Evolutionary conservation across 75 land plant species (phyloP).

Genomic region (Selaginella moellendorffii): DNA sequence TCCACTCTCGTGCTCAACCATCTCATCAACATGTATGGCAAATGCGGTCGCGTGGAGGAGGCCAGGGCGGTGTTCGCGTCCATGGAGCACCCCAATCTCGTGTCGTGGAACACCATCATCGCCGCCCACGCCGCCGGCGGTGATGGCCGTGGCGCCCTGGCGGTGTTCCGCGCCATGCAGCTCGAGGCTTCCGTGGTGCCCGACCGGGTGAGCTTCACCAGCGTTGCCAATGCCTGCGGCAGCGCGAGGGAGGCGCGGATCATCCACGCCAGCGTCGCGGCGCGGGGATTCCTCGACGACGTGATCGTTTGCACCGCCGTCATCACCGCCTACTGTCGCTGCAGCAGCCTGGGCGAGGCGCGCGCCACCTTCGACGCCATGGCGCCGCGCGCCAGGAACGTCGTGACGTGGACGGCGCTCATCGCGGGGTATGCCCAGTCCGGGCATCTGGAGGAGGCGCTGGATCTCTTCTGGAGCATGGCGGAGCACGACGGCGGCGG

Average conservation of each 20-base stretch:
- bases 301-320: not conserved
- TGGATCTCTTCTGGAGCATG: not conserved
- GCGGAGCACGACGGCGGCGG: not conserved
- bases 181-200: not conserved
- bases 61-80: not conserved
- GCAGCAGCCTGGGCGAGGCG: not conserved
- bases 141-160: not conserved
- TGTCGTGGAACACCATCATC: not conserved
- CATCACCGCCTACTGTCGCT: not conserved
- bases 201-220: not conserved
- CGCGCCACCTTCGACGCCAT: not conserved
- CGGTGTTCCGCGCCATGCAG: not conserved
- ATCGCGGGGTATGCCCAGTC: not conserved
- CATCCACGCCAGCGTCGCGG: not conserved
- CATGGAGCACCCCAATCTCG: not conserved
- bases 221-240: not conserved
- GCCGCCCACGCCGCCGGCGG: not conserved
- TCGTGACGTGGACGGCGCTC: not conserved
- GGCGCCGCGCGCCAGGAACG: not conserved
- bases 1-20: not conserved
- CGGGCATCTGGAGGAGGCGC: not conserved
- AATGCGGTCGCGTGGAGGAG: not conserved
- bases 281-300: not conserved
- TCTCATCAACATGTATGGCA: not conserved
- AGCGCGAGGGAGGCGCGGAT: not conserved